Percentiles rank a stretch among this genome's conserved stretches.
Evolutionary conservation across 192 early-diverging fungal species (phyloP).

Genomic region (Kappamyces sp.): DNA sequence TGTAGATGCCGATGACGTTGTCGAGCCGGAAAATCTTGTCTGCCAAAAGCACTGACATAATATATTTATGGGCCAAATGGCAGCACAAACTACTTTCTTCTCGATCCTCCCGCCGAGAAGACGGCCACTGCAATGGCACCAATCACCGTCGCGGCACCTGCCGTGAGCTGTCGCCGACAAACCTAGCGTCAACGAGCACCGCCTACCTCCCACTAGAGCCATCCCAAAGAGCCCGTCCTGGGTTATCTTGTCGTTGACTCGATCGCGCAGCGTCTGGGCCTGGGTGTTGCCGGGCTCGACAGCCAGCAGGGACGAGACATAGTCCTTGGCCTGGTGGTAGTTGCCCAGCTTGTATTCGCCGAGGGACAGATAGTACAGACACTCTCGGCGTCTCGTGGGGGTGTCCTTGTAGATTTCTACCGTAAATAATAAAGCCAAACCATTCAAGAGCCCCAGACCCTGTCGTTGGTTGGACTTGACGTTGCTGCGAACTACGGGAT

Average conservation of each 20-base stretch:
- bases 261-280: constrained; percentile 56
- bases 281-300: constrained; percentile 82
- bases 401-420: constrained; percentile 83
- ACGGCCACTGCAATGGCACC: constrained; percentile 42
- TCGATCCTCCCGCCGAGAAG: constrained; percentile 13
- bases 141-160: constrained; percentile 63
- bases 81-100: constrained; percentile 3
- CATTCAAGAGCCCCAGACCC: too few relatives aligned
- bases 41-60: too few relatives aligned
- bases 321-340: constrained; percentile 70
- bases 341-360: constrained; percentile 89
- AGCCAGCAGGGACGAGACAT: constrained; percentile 73
- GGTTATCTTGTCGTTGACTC: constrained; percentile 79
- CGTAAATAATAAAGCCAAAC: constrained; percentile 48
- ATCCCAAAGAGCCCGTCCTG: constrained; percentile 82
- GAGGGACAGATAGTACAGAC: constrained; percentile 88
- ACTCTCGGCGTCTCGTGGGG: constrained; percentile 81
- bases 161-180: too few relatives aligned
- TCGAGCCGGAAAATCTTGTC: too few relatives aligned
- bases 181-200: too few relatives aligned
- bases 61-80: not conserved
- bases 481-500: too few relatives aligned
- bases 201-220: constrained; percentile 85
- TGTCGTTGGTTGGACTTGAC: too few relatives aligned
- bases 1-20: too few relatives aligned